These are phyloP conservation scores for Rutstroemia sp. DNA, from an alignment of 2,329 filamentous ascomycete genomes.

Conservation along the genomic window DNA sequence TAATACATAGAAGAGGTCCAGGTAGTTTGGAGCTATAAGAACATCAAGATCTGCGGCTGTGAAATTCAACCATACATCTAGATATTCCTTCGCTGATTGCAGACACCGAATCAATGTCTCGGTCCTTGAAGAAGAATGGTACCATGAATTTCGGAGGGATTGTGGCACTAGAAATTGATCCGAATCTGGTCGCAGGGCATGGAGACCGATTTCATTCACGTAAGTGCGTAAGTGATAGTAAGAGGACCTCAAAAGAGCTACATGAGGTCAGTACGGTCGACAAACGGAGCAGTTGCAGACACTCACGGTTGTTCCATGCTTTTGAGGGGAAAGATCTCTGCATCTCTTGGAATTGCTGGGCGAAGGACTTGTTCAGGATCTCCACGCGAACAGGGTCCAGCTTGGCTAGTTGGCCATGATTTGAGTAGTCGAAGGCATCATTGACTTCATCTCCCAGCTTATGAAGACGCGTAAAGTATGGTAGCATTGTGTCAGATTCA, in stretches of 20 bases:
- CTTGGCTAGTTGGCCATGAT: slow-evolving; percentile 11
- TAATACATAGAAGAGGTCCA: slow-evolving; percentile 17
- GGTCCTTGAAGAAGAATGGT: slow-evolving; percentile 14
- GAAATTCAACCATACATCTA: slow-evolving; percentile 16
- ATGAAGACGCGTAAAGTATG: slow-evolving; percentile 21
- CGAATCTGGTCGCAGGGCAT: slow-evolving; percentile 11
- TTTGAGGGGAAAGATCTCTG: slow-evolving; percentile 17
- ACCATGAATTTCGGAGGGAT: slow-evolving; percentile 13
- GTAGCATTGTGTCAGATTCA: slow-evolving; percentile 22
- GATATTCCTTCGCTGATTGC: slow-evolving; percentile 15
- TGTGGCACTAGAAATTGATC: neutral
- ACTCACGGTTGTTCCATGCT: slow-evolving; percentile 21
- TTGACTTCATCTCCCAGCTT: slow-evolving; percentile 24
- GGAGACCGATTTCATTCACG: slow-evolving; percentile 23
- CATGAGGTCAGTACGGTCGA: neutral
- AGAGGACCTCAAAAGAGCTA: neutral
- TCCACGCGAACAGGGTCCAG: slow-evolving; percentile 21
- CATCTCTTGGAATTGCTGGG: slow-evolving; percentile 20
- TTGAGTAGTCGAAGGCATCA: slow-evolving; percentile 23
- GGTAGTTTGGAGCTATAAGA: slow-evolving; percentile 12
- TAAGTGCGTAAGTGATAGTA: slow-evolving; percentile 18
- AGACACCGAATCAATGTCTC: slow-evolving; percentile 16
- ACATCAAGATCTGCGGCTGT: neutral
- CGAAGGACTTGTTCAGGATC: slow-evolving; percentile 21
- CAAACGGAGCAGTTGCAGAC: neutral